Base-by-base conservation (phyloP, 1,139 yeast genomes). In the Yamadazyma blattariae region DNA sequence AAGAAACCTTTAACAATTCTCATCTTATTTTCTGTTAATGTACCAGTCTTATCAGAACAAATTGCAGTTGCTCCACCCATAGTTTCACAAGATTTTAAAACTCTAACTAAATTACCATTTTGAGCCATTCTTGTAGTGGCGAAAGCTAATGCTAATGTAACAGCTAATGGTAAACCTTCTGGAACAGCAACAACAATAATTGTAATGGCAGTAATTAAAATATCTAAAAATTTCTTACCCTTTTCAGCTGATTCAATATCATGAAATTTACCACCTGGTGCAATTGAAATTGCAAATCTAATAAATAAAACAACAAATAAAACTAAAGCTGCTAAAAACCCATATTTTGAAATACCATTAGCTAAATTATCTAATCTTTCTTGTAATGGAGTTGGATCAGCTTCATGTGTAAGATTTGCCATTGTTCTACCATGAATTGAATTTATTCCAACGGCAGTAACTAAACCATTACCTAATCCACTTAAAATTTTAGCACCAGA, bases 41-140 rank as follows among this genome's bases (percentile, higher is more conserved):
- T 92, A 41, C 98, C 98, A 1, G 98, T 92, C 59, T 92, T 92
- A 64, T 92, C 99, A 1, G 97, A 88, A 59, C 98, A 94, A 35
- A 92, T 74, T 4, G 97, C 92, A 11, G 98, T 92, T 3, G 97
- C 98, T 30, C 96, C 90, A 32, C 99, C 98, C 98, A 92, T 92
- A 12, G 96, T 92, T 61, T 92, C 99, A 73, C 98, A 92, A 32
- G 96, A 83, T 52, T 82, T 82, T 48, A 92, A 71, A 6, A 88
- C 96, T 50, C 98, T 78, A n/a, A 92, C 98, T 52, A 92, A 69
- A 57, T 92, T 92, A 50, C 95, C 95, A 58, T 92, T 96, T 57
- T 86, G 87, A 18, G 96, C 90, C 98, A 92, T 92, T 61, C 97
- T 77, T 9, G 96, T 90, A 3, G 98, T 92, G 2, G 98, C 98